Percentiles rank a stretch among this genome's conserved stretches.
Conservation (phyloP, 2,329 filamentous ascomycete genomes). For the Fonsecaea pedrosoi region DNA sequence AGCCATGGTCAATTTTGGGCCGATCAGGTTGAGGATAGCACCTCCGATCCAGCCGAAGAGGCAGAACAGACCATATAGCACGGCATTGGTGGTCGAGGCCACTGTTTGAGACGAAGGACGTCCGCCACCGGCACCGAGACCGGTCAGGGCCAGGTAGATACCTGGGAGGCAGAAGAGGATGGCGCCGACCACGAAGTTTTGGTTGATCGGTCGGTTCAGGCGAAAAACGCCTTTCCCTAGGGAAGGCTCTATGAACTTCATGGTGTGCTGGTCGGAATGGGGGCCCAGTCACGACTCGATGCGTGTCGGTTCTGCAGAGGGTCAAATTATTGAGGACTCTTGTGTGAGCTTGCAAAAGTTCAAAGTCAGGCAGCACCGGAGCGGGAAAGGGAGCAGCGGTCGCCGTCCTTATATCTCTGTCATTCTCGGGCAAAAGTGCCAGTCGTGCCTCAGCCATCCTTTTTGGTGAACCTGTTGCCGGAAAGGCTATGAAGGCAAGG, state of each 20-base stretch:
- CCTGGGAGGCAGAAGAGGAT: conserved; percentile 40
- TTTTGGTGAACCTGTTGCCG: not conserved
- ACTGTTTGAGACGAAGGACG: conserved; percentile 34
- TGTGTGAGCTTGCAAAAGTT: not conserved
- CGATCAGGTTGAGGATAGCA: conserved; percentile 35
- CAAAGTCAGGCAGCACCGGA: not conserved
- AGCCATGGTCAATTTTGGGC: conserved; percentile 32
- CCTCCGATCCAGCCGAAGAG: conserved; percentile 38
- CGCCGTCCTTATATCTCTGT: not conserved
- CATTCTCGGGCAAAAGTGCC: not conserved
- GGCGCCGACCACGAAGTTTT: conserved; percentile 36
- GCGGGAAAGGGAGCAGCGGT: not conserved
- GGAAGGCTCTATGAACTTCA: conserved; percentile 29
- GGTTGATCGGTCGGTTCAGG: conserved; percentile 32
- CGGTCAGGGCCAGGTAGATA: conserved; percentile 39
- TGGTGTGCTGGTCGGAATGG: not conserved
- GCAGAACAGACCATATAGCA: conserved; percentile 35
- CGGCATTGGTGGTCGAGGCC: conserved; percentile 35
- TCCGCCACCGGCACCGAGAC: conserved; percentile 39
- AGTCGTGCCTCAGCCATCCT: not conserved
- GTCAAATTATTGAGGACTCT: not conserved
- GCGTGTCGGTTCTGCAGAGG: not conserved
- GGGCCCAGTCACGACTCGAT: not conserved
- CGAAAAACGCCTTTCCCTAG: conserved; percentile 28
- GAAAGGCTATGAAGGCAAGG: conserved; percentile 18